phyloP scores from a whole-genome alignment of 371 early-diverging fungal genomes.

The Mortierella sp. region DNA sequence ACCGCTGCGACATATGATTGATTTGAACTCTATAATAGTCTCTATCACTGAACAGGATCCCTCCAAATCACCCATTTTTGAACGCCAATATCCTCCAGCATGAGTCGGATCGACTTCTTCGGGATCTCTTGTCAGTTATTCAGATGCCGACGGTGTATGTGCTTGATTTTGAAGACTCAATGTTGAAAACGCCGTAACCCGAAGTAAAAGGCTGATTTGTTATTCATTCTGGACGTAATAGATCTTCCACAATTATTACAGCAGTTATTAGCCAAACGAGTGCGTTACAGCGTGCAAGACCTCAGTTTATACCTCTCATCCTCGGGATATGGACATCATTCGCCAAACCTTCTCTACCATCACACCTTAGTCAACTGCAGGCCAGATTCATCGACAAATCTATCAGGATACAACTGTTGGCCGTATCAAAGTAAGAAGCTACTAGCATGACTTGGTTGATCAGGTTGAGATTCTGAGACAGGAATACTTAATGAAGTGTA shows the following conservation, averaged over 20 bases:
- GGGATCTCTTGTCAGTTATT: slow-evolving; percentile 34
- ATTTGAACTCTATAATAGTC: slow-evolving; percentile 6
- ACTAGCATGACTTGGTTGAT: neutral
- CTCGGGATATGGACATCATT: slow-evolving; percentile 39
- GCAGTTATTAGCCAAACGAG: slow-evolving; percentile 49
- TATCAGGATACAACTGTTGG: slow-evolving; percentile 50
- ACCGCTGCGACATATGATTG: neutral
- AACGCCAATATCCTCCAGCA: slow-evolving; percentile 20
- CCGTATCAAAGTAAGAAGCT: slow-evolving; percentile 43
- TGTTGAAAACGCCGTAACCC: neutral
- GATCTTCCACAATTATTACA: slow-evolving; percentile 50
- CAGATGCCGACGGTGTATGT: slow-evolving; percentile 42
- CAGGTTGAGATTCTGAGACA: neutral
- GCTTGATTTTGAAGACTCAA: neutral
- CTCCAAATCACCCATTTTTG: slow-evolving; percentile 35
- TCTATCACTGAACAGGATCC: slow-evolving; percentile 25
- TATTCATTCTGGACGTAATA: slow-evolving; percentile 3
- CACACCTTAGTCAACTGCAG: slow-evolving; percentile 39
- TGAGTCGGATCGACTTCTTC: slow-evolving; percentile 43
- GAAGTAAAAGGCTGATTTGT: neutral
- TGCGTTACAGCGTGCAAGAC: slow-evolving; percentile 45
- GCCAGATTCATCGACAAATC: slow-evolving; percentile 43
- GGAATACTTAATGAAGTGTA: neutral
- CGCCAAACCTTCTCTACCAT: slow-evolving; percentile 26
- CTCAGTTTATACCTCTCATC: slow-evolving; percentile 49